Evolutionary conservation across 2,329 filamentous ascomycete species (phyloP), one percentile per base, ranked within the genome.

Genomic region (Lasiodiplodia sp.): DNA sequence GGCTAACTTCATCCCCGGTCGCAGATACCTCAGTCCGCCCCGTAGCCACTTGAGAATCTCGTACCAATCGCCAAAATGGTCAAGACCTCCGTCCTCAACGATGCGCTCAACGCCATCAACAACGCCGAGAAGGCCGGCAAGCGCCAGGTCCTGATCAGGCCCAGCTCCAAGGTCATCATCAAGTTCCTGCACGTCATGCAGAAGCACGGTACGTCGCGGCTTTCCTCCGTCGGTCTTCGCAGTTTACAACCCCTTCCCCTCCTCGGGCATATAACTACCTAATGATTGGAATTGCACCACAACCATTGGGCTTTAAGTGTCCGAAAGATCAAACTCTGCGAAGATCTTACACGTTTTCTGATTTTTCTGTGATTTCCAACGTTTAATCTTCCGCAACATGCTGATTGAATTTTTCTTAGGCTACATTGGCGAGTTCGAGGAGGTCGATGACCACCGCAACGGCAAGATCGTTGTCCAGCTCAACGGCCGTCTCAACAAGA

Each of bases 261-360:
- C 79, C 90, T 96, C 96, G 95, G 94, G 91, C 92, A 97, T 93
- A 98, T 98, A 98, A 98, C 96, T 99, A 97, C 95, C 93, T 91
- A 91, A 93, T 89, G 90, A 91, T 95, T 91, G 91, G 89, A 89
- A 88, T 83, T 80, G 69, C 78, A 87, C 82, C 84, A 97, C 94
- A 92, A 91, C 90, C 88, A 91, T 90, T 93, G 95, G 93, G 94
- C 93, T 99, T 98, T 99, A 98, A 98, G 90, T 96, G 90, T 90
- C 93, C 95, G 96, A 96, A 92, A 99, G 85, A 99, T 96, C 83
- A 86, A 92, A 74, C 76, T 74, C 75, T 78, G 89, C 91, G 91
- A 91, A 89, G 91, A 91, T 95, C 94, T 97, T 97, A 97, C 94
- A 97, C 92, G 91, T 96, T 93, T 90, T 91, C 91, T 87, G 89